These are phyloP conservation scores for Comarum palustre DNA, from an alignment of 306 rosid species.

Conservation along the genomic window DNA sequence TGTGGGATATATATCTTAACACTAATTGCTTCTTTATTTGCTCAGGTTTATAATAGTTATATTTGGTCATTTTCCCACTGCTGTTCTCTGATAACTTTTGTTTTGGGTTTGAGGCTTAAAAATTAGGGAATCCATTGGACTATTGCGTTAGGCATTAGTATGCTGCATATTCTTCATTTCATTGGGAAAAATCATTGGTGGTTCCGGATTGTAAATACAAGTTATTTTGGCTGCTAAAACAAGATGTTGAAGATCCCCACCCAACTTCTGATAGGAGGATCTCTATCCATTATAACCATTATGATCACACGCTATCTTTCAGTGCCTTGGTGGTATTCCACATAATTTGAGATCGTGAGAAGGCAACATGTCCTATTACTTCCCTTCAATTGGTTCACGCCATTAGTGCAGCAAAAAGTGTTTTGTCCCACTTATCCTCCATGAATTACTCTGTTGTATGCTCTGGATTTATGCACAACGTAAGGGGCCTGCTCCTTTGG, in stretches of 20 bases:
- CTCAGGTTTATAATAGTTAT: neutral
- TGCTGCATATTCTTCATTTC: neutral
- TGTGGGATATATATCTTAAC: no score
- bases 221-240: neutral
- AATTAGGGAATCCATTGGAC: neutral
- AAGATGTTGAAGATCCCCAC: neutral
- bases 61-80: neutral
- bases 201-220: neutral
- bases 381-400: neutral
- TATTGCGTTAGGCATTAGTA: neutral
- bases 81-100: neutral
- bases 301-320: neutral
- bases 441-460: neutral
- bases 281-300: neutral
- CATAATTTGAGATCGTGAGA: neutral
- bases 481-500: neutral
- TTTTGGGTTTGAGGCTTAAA: neutral
- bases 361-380: neutral
- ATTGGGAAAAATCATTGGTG: slow-evolving; percentile 9
- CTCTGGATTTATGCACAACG: neutral
- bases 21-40: neutral
- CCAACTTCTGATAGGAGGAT: neutral
- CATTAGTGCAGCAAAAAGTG: neutral
- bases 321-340: neutral
- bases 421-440: slow-evolving; percentile 13